Evolutionary conservation across 768 basidiomycete genomes (phyloP).

Genomic region (Boletus sp.): DNA sequence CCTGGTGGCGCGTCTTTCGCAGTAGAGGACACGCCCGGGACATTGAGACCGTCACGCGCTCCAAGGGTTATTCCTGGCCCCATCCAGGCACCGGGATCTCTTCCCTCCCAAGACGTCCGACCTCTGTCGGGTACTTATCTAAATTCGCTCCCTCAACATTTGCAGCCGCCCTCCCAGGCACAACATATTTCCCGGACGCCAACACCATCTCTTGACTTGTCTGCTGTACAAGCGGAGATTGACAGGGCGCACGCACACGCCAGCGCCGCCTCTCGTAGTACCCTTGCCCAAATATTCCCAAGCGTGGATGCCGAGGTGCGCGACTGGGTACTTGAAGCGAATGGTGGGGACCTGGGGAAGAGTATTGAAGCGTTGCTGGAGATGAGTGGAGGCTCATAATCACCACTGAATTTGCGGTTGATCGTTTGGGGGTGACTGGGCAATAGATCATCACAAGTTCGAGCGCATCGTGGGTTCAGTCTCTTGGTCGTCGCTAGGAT

Average conservation of each 20-base stretch:
- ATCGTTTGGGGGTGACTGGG: neutral
- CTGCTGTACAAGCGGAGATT: conserved; percentile 70
- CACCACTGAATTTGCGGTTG: neutral
- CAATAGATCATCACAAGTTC: neutral
- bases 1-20: conserved; percentile 15
- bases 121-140: conserved; percentile 3
- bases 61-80: conserved; percentile 38
- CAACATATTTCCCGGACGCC: conserved; percentile 66
- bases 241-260: conserved; percentile 76
- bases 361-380: conserved; percentile 86
- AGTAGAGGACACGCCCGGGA: conserved; percentile 48
- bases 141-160: conserved; percentile 26
- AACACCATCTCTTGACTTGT: conserved; percentile 65
- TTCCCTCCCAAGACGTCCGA: conserved; percentile 42
- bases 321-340: conserved; percentile 87
- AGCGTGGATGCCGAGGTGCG: conserved; percentile 75
- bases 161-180: conserved; percentile 42
- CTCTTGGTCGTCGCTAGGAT: neutral
- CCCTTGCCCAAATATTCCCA: conserved; percentile 88
- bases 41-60: neutral
- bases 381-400: conserved; percentile 44
- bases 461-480: neutral
- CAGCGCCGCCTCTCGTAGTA: conserved; percentile 66
- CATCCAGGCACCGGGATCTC: conserved; percentile 46
- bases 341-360: conserved; percentile 81